Conservation (phyloP, 768 basidiomycete species). For the Lepiota subincarnata region DNA sequence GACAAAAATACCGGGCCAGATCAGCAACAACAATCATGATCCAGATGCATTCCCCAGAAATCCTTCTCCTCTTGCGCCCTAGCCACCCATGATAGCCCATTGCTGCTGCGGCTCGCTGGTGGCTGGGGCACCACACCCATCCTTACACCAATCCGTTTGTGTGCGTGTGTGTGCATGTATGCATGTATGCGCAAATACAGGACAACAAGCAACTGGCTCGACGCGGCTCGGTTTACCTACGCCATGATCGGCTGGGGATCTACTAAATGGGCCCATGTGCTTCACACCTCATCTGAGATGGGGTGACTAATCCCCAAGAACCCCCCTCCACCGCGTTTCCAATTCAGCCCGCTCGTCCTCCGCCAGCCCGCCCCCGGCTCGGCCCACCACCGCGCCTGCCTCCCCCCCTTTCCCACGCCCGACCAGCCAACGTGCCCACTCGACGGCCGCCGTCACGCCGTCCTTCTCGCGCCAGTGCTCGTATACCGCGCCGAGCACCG, state of each 20-base stretch:
- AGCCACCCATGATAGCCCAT: neutral
- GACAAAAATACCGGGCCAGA: conserved; percentile 8
- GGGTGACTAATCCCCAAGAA: conserved; percentile 11
- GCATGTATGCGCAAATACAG: neutral
- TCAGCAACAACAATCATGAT: conserved; percentile 13
- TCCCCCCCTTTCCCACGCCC: conserved; percentile 34
- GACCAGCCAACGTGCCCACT: conserved; percentile 48
- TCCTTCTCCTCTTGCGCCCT: conserved; percentile 10
- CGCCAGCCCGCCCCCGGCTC: conserved; percentile 23
- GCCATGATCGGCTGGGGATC: neutral
- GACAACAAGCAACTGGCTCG: neutral
- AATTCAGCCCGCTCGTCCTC: conserved; percentile 27
- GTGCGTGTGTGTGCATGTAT: too few species aligned
- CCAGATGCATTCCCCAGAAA: conserved; percentile 13
- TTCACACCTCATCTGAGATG: conserved; percentile 9
- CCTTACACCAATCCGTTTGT: too few species aligned
- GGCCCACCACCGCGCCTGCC: conserved; percentile 33
- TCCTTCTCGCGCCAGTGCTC: conserved; percentile 41
- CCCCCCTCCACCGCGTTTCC: conserved; percentile 29
- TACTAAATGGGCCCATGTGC: conserved; percentile 13
- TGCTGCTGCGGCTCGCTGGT: too few species aligned
- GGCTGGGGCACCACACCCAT: too few species aligned
- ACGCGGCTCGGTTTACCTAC: neutral
- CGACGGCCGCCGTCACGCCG: conserved; percentile 31
- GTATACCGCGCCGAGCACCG: conserved; percentile 30